These are phyloP conservation scores for Prunus dulcis DNA, from an alignment of 306 rosid species.

Conservation along the genomic window DNA sequence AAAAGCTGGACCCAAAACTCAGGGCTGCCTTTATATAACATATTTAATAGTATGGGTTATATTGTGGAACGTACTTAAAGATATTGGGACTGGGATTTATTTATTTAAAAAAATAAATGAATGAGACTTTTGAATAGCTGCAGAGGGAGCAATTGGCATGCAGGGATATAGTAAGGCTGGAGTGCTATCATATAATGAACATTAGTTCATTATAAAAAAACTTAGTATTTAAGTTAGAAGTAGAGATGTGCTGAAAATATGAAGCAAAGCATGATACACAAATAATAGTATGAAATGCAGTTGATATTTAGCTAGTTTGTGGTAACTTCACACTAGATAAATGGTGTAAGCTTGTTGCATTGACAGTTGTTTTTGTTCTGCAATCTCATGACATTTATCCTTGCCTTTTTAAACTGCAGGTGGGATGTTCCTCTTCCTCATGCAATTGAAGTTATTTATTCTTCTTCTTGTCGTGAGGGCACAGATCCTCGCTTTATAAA, in stretches of 20 bases:
- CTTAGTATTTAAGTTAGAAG: no score
- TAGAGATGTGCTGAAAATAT: no score
- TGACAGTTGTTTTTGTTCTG: neutral
- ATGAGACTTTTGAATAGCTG: neutral
- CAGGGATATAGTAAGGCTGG: neutral
- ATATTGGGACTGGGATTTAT: no score
- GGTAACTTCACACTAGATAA: neutral
- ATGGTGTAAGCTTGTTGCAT: neutral
- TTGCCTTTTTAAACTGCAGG: slow-evolving; percentile 45
- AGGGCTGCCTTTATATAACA: no score
- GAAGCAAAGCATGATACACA: neutral
- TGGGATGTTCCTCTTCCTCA: slow-evolving; percentile 95
- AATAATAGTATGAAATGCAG: neutral
- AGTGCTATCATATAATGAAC: no score
- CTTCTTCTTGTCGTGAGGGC: slow-evolving; percentile 38
- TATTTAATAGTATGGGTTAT: no score
- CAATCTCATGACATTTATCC: slow-evolving; percentile 27
- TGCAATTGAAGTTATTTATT: slow-evolving; percentile 52
- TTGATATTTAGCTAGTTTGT: neutral
- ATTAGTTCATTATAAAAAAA: neutral
- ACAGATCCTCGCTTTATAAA: slow-evolving; percentile 92
- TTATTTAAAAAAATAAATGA: neutral
- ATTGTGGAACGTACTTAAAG: no score
- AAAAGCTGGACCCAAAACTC: no score
- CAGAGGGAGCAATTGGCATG: neutral